Percentiles rank a stretch among this genome's conserved stretches.
phyloP scores from a whole-genome alignment of 352 stramenopile genomes.

The Pythium dissotocum region DNA sequence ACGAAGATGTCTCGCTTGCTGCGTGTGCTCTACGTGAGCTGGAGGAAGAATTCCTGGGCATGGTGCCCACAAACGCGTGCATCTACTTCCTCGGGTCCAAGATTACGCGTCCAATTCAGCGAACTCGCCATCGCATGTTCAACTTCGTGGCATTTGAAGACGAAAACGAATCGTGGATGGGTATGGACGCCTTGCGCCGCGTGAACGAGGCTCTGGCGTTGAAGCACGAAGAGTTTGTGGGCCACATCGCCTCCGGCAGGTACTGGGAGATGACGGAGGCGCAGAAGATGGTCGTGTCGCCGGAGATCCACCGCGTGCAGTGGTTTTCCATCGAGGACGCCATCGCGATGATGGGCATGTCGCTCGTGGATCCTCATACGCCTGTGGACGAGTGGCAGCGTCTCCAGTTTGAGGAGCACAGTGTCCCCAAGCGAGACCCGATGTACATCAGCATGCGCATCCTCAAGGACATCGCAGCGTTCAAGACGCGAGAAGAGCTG shows the following conservation, averaged over 20 bases:
- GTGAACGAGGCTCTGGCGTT: constrained; percentile 45
- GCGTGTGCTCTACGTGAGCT: constrained; percentile 49
- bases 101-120: constrained; percentile 46
- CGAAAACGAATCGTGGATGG: constrained; percentile 53
- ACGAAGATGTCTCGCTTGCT: constrained; percentile 36
- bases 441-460: constrained; percentile 59
- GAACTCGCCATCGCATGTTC: constrained; percentile 54
- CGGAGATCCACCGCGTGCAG: constrained; percentile 51
- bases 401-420: constrained; percentile 38
- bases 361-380: constrained; percentile 30
- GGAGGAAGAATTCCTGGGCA: constrained; percentile 56
- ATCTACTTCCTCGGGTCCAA: constrained; percentile 47
- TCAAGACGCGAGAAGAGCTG: constrained; percentile 26
- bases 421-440: constrained; percentile 39
- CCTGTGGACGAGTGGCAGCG: constrained; percentile 47
- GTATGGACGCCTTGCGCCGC: constrained; percentile 24
- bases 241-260: constrained; percentile 29
- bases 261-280: constrained; percentile 42
- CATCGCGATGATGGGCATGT: constrained; percentile 45
- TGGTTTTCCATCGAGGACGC: constrained; percentile 59
- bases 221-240: constrained; percentile 44
- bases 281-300: constrained; percentile 50
- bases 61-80: constrained; percentile 21
- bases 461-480: constrained; percentile 38
- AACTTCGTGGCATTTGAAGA: constrained; percentile 68